Percentiles rank a stretch among this genome's conserved stretches.
These are phyloP conservation scores for Trichoderma oligosporum DNA, from an alignment of 2,329 filamentous ascomycete genomes.

Conservation along the genomic window DNA sequence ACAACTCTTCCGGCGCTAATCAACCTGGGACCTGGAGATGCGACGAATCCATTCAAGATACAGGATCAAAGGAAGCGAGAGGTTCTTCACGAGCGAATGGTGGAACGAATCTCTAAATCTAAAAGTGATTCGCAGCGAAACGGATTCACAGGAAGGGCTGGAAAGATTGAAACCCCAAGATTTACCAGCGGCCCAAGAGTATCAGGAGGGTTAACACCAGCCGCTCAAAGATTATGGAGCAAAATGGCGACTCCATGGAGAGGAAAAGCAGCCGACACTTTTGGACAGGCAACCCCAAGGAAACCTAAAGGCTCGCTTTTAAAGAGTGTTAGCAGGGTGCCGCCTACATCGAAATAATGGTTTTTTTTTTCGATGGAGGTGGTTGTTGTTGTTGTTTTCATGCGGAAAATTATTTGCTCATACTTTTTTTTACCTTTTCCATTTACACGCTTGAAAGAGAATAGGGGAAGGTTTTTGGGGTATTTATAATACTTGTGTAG, in stretches of 20 bases:
- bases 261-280: conserved; percentile 32
- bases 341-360: conserved; percentile 23
- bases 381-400: too few species aligned
- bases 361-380: neutral
- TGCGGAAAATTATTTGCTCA: too few species aligned
- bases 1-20: conserved; percentile 39
- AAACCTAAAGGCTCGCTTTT: conserved; percentile 39
- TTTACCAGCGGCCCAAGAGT: conserved; percentile 64
- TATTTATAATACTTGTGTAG: too few species aligned
- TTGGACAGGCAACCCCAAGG: conserved; percentile 38
- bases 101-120: conserved; percentile 72
- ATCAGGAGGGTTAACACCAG: conserved; percentile 63
- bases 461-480: too few species aligned
- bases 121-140: conserved; percentile 61
- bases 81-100: conserved; percentile 78
- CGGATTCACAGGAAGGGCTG: conserved; percentile 57
- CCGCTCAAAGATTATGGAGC: conserved; percentile 65
- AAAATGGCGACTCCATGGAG: conserved; percentile 50
- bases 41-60: conserved; percentile 78
- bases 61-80: conserved; percentile 72
- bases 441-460: too few species aligned
- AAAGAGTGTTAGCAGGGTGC: conserved; percentile 32
- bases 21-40: conserved; percentile 55
- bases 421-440: too few species aligned
- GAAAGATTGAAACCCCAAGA: conserved; percentile 61